Conservation (phyloP, 1,284 basidiomycete genomes). For the Apiotrichum brassicae region DNA sequence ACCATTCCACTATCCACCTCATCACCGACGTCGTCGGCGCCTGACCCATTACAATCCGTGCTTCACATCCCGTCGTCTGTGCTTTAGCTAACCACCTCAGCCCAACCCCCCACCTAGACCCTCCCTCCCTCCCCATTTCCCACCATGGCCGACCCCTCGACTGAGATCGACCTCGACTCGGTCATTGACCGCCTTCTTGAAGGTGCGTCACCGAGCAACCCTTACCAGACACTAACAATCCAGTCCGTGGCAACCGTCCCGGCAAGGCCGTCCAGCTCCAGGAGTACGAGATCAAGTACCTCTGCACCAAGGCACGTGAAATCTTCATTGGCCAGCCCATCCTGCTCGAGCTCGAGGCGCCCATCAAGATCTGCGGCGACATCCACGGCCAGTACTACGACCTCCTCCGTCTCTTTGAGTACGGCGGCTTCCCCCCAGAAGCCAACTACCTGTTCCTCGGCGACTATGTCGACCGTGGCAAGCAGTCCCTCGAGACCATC, state of each 20-base stretch:
- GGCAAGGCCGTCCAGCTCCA: constrained; percentile 57
- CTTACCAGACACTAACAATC: constrained; percentile 1
- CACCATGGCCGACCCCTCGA: constrained; percentile 49
- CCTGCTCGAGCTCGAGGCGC: constrained; percentile 57
- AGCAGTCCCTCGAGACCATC: constrained; percentile 59
- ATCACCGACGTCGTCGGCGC: too few species aligned
- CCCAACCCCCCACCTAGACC: not conserved
- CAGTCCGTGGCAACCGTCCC: constrained; percentile 56
- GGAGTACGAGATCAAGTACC: constrained; percentile 58
- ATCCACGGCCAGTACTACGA: constrained; percentile 60
- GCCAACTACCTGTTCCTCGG: constrained; percentile 60
- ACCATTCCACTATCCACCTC: too few species aligned
- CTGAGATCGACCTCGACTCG: constrained; percentile 92
- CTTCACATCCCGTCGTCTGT: too few species aligned
- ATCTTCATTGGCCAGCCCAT: constrained; percentile 60
- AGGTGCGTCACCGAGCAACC: constrained; percentile 53
- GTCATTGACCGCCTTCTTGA: constrained; percentile 94
- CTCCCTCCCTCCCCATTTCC: not conserved
- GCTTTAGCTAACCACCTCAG: not conserved
- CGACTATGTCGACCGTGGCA: constrained; percentile 58
- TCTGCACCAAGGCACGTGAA: constrained; percentile 56
- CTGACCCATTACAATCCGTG: too few species aligned
- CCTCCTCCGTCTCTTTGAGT: constrained; percentile 56
- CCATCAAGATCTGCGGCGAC: constrained; percentile 59
- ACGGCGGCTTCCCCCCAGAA: constrained; percentile 58